Conservation (phyloP, 805 yeast genomes). For the Suhomyces prunicola region DNA sequence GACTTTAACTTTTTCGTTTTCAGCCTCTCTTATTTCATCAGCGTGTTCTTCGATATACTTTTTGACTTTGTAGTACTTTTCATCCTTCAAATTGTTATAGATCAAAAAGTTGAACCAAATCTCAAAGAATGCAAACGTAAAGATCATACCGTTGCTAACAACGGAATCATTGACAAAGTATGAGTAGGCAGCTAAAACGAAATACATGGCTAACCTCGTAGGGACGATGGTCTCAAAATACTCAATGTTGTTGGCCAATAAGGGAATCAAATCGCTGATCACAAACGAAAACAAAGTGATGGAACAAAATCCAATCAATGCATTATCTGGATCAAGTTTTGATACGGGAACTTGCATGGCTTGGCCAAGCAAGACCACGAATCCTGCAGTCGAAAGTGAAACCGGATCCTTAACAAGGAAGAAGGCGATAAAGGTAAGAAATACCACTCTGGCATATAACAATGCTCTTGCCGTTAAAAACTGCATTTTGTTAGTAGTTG, state of each 20-base stretch:
- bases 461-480: constrained; percentile 49
- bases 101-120: constrained; percentile 67
- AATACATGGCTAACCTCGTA: constrained; percentile 48
- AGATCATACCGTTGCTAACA: constrained; percentile 61
- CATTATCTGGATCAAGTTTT: constrained; percentile 33
- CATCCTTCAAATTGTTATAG: constrained; percentile 62
- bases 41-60: constrained; percentile 38
- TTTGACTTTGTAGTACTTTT: constrained; percentile 49
- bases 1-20: constrained; percentile 29
- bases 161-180: constrained; percentile 44
- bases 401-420: constrained; percentile 47
- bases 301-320: constrained; percentile 49
- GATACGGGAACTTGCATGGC: constrained; percentile 51
- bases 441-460: constrained; percentile 45
- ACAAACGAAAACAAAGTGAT: constrained; percentile 44
- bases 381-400: constrained; percentile 42
- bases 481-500: constrained; percentile 36
- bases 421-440: constrained; percentile 44
- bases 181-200: constrained; percentile 47
- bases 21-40: constrained; percentile 29
- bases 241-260: constrained; percentile 40
- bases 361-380: constrained; percentile 51
- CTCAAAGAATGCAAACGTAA: constrained; percentile 59
- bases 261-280: constrained; percentile 57
- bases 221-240: constrained; percentile 65